These are phyloP conservation scores for Cutaneotrichosporon spelunceum DNA, from an alignment of 1,284 basidiomycete genomes.

Conservation along the genomic window DNA sequence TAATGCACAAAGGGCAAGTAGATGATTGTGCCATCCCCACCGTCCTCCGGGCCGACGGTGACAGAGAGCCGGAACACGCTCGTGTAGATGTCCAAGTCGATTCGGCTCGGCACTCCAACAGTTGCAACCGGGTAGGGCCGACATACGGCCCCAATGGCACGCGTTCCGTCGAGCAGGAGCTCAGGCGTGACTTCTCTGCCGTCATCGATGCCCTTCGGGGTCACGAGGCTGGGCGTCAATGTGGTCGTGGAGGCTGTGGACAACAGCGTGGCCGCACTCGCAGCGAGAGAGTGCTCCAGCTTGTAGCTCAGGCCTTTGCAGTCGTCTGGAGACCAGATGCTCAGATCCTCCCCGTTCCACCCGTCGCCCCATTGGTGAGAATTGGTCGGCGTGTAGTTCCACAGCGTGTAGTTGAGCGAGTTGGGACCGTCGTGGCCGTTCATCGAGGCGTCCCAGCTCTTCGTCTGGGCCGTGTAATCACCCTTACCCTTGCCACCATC, in stretches of 20 bases:
- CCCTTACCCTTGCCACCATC: slow-evolving; percentile 70
- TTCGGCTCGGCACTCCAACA: slow-evolving; percentile 64
- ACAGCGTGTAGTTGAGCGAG: slow-evolving; percentile 76
- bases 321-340: slow-evolving; percentile 81
- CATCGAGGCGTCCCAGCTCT: slow-evolving; percentile 85
- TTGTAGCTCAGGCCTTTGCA: slow-evolving; percentile 3
- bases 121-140: slow-evolving; percentile 74
- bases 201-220: slow-evolving; percentile 40
- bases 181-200: slow-evolving; percentile 55
- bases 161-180: slow-evolving; percentile 73
- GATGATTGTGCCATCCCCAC: slow-evolving; percentile 67
- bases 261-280: slow-evolving; percentile 3
- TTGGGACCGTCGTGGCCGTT: slow-evolving; percentile 85
- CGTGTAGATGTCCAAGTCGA: slow-evolving; percentile 73
- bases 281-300: background rate
- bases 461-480: slow-evolving; percentile 75
- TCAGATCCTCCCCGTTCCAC: slow-evolving; percentile 93
- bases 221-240: slow-evolving; percentile 20
- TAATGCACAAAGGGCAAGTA: slow-evolving; percentile 87
- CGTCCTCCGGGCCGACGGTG: slow-evolving; percentile 57
- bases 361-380: slow-evolving; percentile 87
- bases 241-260: slow-evolving; percentile 31
- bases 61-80: slow-evolving; percentile 67
- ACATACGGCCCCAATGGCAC: slow-evolving; percentile 75
- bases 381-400: slow-evolving; percentile 78